Conservation (phyloP, 768 basidiomycete genomes). For the Suillus discolor region DNA sequence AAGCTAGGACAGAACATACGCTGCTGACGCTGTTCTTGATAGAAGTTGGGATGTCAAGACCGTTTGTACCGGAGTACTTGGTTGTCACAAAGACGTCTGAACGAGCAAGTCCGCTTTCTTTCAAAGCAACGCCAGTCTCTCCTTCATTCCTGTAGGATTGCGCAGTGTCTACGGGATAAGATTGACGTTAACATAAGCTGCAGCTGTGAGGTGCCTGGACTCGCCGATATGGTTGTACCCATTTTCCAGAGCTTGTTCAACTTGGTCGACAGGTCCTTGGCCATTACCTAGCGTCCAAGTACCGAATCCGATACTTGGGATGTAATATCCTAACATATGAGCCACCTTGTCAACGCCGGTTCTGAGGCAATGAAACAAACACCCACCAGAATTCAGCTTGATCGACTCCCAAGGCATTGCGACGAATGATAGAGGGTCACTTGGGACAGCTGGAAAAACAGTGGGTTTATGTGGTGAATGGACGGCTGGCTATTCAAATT, state of each 20-base stretch:
- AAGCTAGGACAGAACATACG: conserved; percentile 31
- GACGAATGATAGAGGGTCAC: too few species aligned
- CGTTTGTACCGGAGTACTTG: conserved; percentile 57
- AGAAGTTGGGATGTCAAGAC: conserved; percentile 54
- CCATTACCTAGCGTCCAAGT: conserved; percentile 38
- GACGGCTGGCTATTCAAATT: neutral
- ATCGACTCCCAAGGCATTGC: conserved; percentile 1
- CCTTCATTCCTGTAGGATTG: conserved; percentile 61
- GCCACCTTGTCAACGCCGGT: neutral
- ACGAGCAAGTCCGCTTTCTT: conserved; percentile 57
- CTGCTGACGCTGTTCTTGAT: conserved; percentile 58
- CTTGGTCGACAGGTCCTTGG: conserved; percentile 49
- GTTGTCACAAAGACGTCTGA: conserved; percentile 65
- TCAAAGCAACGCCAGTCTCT: conserved; percentile 42
- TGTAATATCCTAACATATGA: neutral
- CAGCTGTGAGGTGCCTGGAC: conserved; percentile 15
- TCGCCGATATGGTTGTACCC: conserved; percentile 67
- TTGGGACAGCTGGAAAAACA: neutral
- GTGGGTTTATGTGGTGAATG: conserved; percentile 3
- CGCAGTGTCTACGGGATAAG: conserved; percentile 50
- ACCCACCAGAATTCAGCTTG: neutral
- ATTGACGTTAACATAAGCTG: neutral
- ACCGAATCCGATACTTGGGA: conserved; percentile 2
- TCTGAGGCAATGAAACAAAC: neutral
- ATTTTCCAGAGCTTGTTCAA: conserved; percentile 62